A percentile compares a stretch with the other conserved stretches of the same genome.
Conservation (phyloP, 2,329 filamentous ascomycete genomes). For the Metarhizium humberi region DNA sequence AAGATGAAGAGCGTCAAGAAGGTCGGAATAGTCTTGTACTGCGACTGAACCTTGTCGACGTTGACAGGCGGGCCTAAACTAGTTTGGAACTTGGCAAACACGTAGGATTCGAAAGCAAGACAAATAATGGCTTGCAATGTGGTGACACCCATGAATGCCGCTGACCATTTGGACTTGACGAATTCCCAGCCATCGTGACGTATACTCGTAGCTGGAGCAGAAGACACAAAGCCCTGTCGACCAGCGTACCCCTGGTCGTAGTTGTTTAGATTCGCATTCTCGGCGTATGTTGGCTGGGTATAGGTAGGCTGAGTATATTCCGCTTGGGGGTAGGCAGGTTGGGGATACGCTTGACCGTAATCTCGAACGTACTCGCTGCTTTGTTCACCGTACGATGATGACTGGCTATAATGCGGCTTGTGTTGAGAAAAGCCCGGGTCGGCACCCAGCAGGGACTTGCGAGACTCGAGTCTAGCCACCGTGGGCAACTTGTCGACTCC, state of each 20-base stretch:
- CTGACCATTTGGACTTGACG: constrained; percentile 80
- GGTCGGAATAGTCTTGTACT: constrained; percentile 73
- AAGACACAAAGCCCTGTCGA: constrained; percentile 26
- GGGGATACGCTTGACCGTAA: constrained; percentile 24
- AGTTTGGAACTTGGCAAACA: constrained; percentile 78
- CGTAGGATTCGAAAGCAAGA: constrained; percentile 82
- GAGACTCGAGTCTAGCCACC: constrained; percentile 32
- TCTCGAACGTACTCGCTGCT: constrained; percentile 19
- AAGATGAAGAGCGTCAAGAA: constrained; percentile 97
- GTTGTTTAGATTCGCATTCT: constrained; percentile 18
- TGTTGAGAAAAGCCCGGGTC: constrained; percentile 28
- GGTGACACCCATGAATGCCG: constrained; percentile 69
- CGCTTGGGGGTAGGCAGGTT: constrained; percentile 21
- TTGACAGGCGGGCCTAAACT: constrained; percentile 37
- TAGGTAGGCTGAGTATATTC: constrained; percentile 16
- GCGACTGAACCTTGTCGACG: constrained; percentile 33
- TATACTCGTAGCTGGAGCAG: constrained; percentile 21
- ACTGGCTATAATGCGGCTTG: constrained; percentile 15
- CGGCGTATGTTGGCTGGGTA: constrained; percentile 17
- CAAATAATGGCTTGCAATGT: constrained; percentile 70
- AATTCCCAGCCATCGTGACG: constrained; percentile 49
- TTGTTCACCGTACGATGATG: constrained; percentile 4
- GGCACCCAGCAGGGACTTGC: constrained; percentile 29
- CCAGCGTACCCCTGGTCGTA: constrained; percentile 27
- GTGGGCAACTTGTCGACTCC: constrained; percentile 24